Evolutionary conservation across 306 rosid species (phyloP).

Genomic region (Prunus mume): DNA sequence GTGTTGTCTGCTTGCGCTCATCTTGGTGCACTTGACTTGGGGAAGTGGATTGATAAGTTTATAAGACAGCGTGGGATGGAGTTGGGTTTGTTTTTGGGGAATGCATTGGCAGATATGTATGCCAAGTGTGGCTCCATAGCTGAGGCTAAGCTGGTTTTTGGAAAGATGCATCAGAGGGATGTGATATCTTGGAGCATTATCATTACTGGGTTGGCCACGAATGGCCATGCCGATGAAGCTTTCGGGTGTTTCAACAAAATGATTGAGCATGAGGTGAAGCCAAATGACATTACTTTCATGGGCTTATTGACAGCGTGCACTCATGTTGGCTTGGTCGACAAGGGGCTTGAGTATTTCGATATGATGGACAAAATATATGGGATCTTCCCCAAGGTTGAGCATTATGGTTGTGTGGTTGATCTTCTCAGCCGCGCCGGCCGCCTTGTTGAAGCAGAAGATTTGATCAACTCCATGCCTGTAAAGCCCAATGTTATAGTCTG

Average conservation of each 20-base stretch:
- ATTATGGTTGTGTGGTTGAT: constrained; percentile 41
- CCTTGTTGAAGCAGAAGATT: constrained; percentile 33
- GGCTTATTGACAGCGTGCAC: constrained; percentile 40
- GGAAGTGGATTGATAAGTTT: constrained; percentile 35
- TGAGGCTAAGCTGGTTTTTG: constrained; percentile 27
- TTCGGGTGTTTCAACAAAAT: constrained; percentile 25
- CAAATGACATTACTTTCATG: constrained; percentile 39
- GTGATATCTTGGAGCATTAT: constrained; percentile 42
- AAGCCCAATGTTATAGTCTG: constrained; percentile 40
- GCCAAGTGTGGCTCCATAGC: constrained; percentile 38
- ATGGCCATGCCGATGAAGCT: constrained; percentile 39
- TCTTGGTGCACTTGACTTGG: constrained; percentile 44
- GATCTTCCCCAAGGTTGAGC: constrained; percentile 33
- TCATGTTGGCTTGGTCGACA: constrained; percentile 34
- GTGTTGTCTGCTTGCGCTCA: constrained; percentile 39
- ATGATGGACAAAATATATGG: constrained; percentile 28
- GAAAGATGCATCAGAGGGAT: constrained; percentile 34
- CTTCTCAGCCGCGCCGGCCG: constrained; percentile 38
- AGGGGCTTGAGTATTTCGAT: constrained; percentile 31
- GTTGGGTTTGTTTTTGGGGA: constrained; percentile 30
- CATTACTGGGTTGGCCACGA: constrained; percentile 40
- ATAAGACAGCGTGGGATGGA: constrained; percentile 26
- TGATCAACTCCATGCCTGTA: constrained; percentile 31
- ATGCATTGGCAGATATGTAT: constrained; percentile 41
- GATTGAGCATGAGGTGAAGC: constrained; percentile 26